phyloP scores from a whole-genome alignment of 805 yeast species.

The Candida khao-thaluensis region DNA sequence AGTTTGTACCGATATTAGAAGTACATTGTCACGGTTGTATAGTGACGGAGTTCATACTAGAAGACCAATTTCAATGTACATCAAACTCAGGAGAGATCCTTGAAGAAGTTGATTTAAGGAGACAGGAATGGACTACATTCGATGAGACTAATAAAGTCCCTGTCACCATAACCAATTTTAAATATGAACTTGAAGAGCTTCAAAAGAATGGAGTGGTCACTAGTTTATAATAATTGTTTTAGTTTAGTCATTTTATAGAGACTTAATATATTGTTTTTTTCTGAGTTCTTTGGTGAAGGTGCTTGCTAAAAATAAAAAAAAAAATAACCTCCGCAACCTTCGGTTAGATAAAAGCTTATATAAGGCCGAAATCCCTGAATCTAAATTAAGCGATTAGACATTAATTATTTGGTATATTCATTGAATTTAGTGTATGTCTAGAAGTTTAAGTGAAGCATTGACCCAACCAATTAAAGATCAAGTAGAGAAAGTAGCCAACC shows the following conservation, averaged over 20 bases:
- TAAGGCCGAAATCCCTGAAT: neutral
- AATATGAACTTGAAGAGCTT: conserved; percentile 6
- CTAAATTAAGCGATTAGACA: neutral
- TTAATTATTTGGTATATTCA: too few species aligned
- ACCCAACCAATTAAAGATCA: conserved; percentile 32
- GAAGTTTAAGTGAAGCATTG: conserved; percentile 27
- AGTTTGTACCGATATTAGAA: conserved; percentile 11
- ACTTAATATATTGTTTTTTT: too few species aligned
- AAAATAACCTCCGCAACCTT: conserved; percentile 3
- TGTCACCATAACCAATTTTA: conserved; percentile 11
- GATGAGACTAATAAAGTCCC: conserved; percentile 10
- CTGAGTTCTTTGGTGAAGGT: too few species aligned
- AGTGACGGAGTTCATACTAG: conserved; percentile 9
- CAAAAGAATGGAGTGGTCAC: neutral
- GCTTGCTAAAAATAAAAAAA: too few species aligned
- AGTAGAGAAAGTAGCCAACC: conserved; percentile 18
- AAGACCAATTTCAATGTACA: conserved; percentile 15
- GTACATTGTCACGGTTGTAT: conserved; percentile 14
- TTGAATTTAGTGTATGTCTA: conserved; percentile 6
- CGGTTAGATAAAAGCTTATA: conserved; percentile 3
- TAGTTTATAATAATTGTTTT: too few species aligned
- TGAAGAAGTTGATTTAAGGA: conserved; percentile 15
- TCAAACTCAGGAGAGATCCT: conserved; percentile 9
- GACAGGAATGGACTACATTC: conserved; percentile 15
- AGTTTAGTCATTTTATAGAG: too few species aligned